phyloP scores from a whole-genome alignment of 106 monocot species.

The Agapanthus africanus region DNA sequence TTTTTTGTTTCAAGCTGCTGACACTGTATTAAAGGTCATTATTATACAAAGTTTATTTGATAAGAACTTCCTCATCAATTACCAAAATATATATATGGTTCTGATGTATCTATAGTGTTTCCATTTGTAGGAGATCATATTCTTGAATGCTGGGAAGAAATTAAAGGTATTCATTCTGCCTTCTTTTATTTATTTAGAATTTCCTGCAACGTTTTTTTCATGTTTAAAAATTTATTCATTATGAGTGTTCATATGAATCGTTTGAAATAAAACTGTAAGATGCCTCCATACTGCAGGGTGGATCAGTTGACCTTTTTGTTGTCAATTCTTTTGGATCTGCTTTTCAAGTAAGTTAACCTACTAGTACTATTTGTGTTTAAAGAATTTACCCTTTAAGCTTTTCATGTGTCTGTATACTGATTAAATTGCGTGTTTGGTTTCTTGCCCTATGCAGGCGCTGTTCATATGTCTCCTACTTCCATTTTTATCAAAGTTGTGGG shows the following conservation, averaged over 20 bases:
- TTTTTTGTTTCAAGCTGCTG: constrained; percentile 93
- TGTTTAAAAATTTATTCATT: too few species aligned
- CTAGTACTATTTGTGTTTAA: background rate
- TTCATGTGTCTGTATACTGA: background rate
- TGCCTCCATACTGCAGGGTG: constrained; percentile 40
- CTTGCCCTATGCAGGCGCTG: constrained; percentile 48
- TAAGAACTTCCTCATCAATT: background rate
- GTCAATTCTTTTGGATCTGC: constrained; percentile 96
- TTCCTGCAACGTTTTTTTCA: too few species aligned
- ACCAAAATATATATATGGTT: background rate
- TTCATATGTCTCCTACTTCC: constrained; percentile 86
- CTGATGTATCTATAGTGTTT: too few species aligned
- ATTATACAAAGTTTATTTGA: constrained; percentile 1
- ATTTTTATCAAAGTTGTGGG: constrained; percentile 88
- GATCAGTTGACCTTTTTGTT: constrained; percentile 90
- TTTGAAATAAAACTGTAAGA: background rate
- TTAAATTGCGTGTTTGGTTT: background rate
- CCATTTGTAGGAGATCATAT: constrained; percentile 77
- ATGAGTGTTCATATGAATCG: background rate
- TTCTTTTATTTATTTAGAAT: constrained; percentile 10
- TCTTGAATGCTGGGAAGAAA: constrained; percentile 65
- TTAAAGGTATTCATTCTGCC: constrained; percentile 58
- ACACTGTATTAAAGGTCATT: constrained; percentile 82
- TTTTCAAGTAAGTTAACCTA: constrained; percentile 85
- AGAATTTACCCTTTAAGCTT: background rate